These are phyloP conservation scores for Talaromyces sp. DNA, from an alignment of 2,329 filamentous ascomycete species.

Conservation along the genomic window DNA sequence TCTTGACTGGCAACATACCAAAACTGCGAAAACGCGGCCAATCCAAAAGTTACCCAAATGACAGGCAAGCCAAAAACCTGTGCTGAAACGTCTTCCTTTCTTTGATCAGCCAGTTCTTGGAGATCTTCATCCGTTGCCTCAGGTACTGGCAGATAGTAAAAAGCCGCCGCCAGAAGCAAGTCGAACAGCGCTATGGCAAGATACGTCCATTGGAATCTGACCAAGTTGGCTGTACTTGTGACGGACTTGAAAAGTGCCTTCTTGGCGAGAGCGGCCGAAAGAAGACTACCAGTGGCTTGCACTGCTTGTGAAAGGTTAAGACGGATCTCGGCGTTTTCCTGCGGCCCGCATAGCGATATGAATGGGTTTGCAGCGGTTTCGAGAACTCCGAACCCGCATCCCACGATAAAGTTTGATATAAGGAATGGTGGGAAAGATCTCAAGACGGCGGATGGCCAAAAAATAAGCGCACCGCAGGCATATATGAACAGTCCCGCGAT, in stretches of 20 bases:
- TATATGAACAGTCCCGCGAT: constrained; percentile 58
- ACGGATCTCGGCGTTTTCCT: constrained; percentile 55
- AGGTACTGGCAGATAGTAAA: constrained; percentile 58
- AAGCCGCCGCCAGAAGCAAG: constrained; percentile 53
- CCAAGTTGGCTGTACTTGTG: constrained; percentile 47
- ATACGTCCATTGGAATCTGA: constrained; percentile 62
- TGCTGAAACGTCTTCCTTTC: constrained; percentile 47
- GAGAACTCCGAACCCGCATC: constrained; percentile 54
- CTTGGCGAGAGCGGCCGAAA: constrained; percentile 56
- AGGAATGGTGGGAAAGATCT: constrained; percentile 57
- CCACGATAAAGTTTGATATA: constrained; percentile 59
- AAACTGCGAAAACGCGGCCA: constrained; percentile 53
- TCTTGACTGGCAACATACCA: constrained; percentile 60
- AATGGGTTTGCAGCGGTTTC: constrained; percentile 60
- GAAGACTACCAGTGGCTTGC: constrained; percentile 56
- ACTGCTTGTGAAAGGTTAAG: constrained; percentile 58
- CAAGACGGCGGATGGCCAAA: constrained; percentile 61
- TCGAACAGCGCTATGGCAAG: constrained; percentile 59
- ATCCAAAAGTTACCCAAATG: constrained; percentile 52
- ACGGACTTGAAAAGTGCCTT: constrained; percentile 53
- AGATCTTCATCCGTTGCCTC: constrained; percentile 59
- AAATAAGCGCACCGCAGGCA: constrained; percentile 56
- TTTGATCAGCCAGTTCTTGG: constrained; percentile 50
- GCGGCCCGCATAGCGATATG: constrained; percentile 57
- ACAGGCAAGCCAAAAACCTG: constrained; percentile 44